Evolutionary conservation across 441 rosid genomes (phyloP).

Genomic region (Pelargonium myrrhifolium): DNA sequence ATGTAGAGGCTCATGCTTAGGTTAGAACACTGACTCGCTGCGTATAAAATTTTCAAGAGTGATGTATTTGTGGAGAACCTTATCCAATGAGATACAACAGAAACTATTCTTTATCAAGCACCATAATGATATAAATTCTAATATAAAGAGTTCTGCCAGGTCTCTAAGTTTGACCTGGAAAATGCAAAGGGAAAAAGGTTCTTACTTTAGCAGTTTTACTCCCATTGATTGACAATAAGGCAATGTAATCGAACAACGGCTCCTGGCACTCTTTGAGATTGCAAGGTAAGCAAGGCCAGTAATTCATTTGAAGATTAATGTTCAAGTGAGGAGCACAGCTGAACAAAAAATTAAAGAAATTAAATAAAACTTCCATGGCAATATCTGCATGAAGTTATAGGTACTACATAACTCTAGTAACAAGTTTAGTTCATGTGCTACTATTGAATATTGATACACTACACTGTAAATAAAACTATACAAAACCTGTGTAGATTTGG

Average conservation of each 20-base stretch:
- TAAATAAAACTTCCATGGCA: background rate
- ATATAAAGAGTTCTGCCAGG: background rate
- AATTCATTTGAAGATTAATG: constrained; percentile 27
- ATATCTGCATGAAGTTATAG: background rate
- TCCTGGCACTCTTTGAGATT: constrained; percentile 24
- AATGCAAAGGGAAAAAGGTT: background rate
- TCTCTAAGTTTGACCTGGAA: background rate
- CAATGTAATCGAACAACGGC: constrained; percentile 23
- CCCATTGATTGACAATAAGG: constrained; percentile 19
- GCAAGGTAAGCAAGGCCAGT: constrained; percentile 25
- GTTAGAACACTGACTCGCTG: background rate
- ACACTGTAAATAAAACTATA: too few relatives aligned
- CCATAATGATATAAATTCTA: background rate
- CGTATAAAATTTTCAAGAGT: background rate
- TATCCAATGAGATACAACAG: background rate
- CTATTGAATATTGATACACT: background rate
- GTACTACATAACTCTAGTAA: background rate
- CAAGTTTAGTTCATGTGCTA: background rate
- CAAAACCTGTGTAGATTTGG: too few relatives aligned
- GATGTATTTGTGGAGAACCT: background rate
- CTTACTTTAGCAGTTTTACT: constrained; percentile 22
- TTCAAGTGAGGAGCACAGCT: constrained; percentile 25
- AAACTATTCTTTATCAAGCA: background rate
- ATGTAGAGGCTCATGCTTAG: background rate
- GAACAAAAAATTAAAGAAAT: background rate